Base-by-base conservation (phyloP, 1,139 yeast genomes). In the Candida smagusa region DNA sequence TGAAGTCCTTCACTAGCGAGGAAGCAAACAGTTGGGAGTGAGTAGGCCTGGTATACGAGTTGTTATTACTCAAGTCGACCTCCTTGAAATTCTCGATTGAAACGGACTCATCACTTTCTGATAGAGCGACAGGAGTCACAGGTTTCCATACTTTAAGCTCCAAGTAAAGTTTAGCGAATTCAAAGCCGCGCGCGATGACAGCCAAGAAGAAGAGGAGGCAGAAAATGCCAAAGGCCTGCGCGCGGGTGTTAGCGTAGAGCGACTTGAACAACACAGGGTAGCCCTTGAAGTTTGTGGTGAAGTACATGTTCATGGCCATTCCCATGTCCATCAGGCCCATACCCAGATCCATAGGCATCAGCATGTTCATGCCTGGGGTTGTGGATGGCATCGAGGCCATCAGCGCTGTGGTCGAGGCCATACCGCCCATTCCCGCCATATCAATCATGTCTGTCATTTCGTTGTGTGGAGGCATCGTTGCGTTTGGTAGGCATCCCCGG, bases 181-280 rank as follows among this genome's bases (percentile, higher is more conserved):
- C 74, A 19, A 81, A 42, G 4, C 84, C 81, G 52, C 84, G 72
- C 40, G 80, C 68, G 30, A 72, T 59, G 48, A 84, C 75, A 0
- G 82, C 81, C 9, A 77, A 63, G 26, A 73, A 70, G 50, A 84
- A 75, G 24, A 84, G 56, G 24, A 81, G 61, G 30, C 80, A 59
- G 51, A 83, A 84, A 13, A 84, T 82, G 25, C 90, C 94, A 56
- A 84, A 84, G 0, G 86, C 89, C 41, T 74, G 72, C 9, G 72
- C 88, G 21, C 74, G 74, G 33, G 62, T 65, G 3, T 61, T 46
- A 3, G 92, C 90, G 12, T 53, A 48, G 36, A 84, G 59, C 1
- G 61, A 59, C 41, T 68, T 59, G 63, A 84, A 84, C 7, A 84
- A 50, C 0, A 84, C 86, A 0, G 90, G 87, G 49, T 78, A 77